Base-by-base conservation (phyloP, 345 rosid genomes). In the Punica granatum region DNA sequence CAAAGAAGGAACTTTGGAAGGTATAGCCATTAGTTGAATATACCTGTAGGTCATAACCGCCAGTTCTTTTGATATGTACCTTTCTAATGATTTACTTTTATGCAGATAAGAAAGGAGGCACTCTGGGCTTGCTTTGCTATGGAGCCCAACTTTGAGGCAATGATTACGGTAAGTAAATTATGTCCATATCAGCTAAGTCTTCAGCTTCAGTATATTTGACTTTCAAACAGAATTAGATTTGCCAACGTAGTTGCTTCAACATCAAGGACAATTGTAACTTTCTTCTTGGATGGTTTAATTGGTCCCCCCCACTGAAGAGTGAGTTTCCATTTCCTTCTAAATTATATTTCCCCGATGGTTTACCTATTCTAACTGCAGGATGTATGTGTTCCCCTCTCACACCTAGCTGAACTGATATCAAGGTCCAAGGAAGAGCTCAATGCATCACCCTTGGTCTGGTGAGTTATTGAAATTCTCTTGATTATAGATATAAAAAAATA, bases 1-100 rank as follows among this genome's bases (percentile, higher is more conserved):
- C 92, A 26, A 93, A 93, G 76, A 86, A 82, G 18, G 96, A 93
- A 82, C 96, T 90, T 35, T 90, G 96, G 97, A 88, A 80, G 94
- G 98, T 90, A 82, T 12, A 36, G 19, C 41, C 4, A 7, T 73
- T 42, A 58, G 62, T 70, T 74, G 67, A 70, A 60, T 48, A 31
- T 13, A 37, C 41, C 37, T 37, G 54, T 15, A 2, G 32, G 42
- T 56, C 2, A 42, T 39, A 43, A 4, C 23, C 11, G 16, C 48
- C 6, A 10, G 16, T 68, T 15, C 63, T 26, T 56, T 26, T 30
- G 19, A 15, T 56, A 26, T 56, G 25, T 58, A 23, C 56, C n/a
- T n/a, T 21, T 63, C 42, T 48, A n/a, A 1, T 10, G 34, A 36
- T 60, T 18, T 42, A 30, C 28, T 30, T 58, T 58, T 70, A 34